Percentiles rank a stretch among this genome's conserved stretches.
phyloP scores from a whole-genome alignment of 2,329 filamentous ascomycete species.

The Penicillium psychrosexuale region DNA sequence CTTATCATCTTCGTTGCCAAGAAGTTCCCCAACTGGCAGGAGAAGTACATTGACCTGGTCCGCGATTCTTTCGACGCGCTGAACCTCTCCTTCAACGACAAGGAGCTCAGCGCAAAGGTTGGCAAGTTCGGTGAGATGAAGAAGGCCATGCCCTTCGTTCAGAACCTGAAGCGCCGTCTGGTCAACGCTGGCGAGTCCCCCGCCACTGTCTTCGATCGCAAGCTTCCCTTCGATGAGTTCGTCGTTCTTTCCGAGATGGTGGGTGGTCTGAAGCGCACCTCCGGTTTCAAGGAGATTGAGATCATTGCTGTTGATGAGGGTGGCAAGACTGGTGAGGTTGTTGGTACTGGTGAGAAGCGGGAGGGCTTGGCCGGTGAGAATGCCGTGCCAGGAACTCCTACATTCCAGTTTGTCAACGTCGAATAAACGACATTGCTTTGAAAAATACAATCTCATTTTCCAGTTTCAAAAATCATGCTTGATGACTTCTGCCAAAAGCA shows the following conservation, averaged over 20 bases:
- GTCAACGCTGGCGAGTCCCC: constrained; percentile 63
- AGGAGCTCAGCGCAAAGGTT: constrained; percentile 72
- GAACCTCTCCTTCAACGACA: constrained; percentile 68
- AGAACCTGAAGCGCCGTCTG: constrained; percentile 78
- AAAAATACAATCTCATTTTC: constrained; percentile 6
- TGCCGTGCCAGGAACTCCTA: constrained; percentile 78
- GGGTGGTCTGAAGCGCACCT: constrained; percentile 71
- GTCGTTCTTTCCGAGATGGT: constrained; percentile 74
- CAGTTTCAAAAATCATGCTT: constrained; percentile 19
- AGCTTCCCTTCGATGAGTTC: constrained; percentile 82
- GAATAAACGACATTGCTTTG: constrained; percentile 27
- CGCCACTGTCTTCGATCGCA: constrained; percentile 71
- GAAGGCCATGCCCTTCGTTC: constrained; percentile 97
- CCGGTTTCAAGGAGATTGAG: constrained; percentile 67
- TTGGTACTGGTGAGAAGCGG: constrained; percentile 53
- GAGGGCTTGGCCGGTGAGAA: constrained; percentile 63
- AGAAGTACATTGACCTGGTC: constrained; percentile 80
- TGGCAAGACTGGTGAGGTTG: constrained; percentile 47
- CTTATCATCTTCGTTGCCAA: constrained; percentile 80
- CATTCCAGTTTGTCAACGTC: constrained; percentile 82
- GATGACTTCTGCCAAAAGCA: constrained; percentile 23
- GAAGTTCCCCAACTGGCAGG: constrained; percentile 85
- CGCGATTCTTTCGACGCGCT: constrained; percentile 65
- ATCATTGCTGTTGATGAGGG: constrained; percentile 66
- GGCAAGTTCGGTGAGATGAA: constrained; percentile 80